Base-by-base conservation (phyloP, 805 yeast species). In the Helenozyma baotianmanensis region DNA sequence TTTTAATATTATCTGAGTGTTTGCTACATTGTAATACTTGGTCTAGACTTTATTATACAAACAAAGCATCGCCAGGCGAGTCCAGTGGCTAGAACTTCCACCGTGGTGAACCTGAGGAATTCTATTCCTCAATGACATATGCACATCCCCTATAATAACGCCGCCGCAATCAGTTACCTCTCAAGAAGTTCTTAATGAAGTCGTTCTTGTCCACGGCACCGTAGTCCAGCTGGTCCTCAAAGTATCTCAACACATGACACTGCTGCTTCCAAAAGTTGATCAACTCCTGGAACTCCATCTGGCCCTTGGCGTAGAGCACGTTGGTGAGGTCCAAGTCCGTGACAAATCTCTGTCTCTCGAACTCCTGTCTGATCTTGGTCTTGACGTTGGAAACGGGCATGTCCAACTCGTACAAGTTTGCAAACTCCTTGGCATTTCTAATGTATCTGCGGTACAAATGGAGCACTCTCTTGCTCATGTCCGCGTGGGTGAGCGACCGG, bases 211-310 rank as follows among this genome's bases (percentile, higher is more conserved):
- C 71, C 41, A 76, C 73, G 26, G 67, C 68, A 43, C 69, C 70
- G 45, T 82, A 74, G 21, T 65, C 67, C 27, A 72, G 72, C 56
- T 74, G 80, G 48, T 78, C 79, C 46, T 80, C 84, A 48, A 85
- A 85, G 67, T 80, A 85, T 62, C 81, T 77, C 78, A 82, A 69
- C 27, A 85, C 86, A 59, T 85, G 94, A 43, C 89, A 76, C 54
- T 76, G 78, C 68, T 86, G 95, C 59, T 85, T 86, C 95, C 95
- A 85, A 68, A 85, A 85, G 63, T 86, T 86, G 51, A 80, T 72
- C 52, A 84, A 71, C 55, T 85, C 95, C 64, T 85, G 95, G 62
- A 78, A 86, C 58, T 86, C 95, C 92, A 83, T 83, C 52, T 83
- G 88, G 6, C 90, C 95, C 65, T 84, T 82, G 64, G 83, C 78